Evolutionary conservation across 768 basidiomycete genomes (phyloP), one percentile per base, ranked within the genome.

Genomic region (Cantharellus cinnabarinus): DNA sequence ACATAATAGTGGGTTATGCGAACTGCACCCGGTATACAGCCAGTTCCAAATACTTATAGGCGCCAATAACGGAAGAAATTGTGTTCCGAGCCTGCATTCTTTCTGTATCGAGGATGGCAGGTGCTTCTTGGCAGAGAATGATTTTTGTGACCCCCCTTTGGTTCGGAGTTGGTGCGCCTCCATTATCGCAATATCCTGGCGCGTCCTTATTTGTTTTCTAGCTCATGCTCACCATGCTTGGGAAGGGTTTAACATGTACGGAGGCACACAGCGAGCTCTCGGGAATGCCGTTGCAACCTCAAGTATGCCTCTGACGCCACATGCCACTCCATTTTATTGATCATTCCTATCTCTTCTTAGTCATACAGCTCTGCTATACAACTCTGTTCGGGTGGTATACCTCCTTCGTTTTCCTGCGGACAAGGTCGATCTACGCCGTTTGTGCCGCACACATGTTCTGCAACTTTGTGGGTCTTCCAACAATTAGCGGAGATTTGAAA

Each of bases 181-280:
- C 3, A n/a, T 42, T 15, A n/a, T 59, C 59, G 53, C 58, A 41
- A 44, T 59, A 10, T 4, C 57, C 56, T 37, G n/a, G 37, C 40
- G 20, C 29, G 38, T 39, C 40, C 54, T 41, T 4, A 41, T 20
- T 57, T 3, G 4, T 44, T 10, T 44, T 38, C 5, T 63, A 90
- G 94, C 95, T 2, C 95, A 99, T 67, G 71, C 81, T 0, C 95
- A 99, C 65, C 95, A 98, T 65, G 89, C 83, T 10, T 87, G 81
- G 78, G 95, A 98, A 61, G 78, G 74, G 0, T 99, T 79, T 68
- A 79, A 81, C 61, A 78, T 78, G 10, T 78, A 79, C 60, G 94
- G 94, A 0, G 72, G 82, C 40, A 89, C 77, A 0, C 54, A 62
- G 4, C 67, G 68, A n/a, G 90, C 91, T 0, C 71, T 82, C 2